Evolutionary conservation across 805 yeast species (phyloP).

Genomic region (Yarrowia sp.): DNA sequence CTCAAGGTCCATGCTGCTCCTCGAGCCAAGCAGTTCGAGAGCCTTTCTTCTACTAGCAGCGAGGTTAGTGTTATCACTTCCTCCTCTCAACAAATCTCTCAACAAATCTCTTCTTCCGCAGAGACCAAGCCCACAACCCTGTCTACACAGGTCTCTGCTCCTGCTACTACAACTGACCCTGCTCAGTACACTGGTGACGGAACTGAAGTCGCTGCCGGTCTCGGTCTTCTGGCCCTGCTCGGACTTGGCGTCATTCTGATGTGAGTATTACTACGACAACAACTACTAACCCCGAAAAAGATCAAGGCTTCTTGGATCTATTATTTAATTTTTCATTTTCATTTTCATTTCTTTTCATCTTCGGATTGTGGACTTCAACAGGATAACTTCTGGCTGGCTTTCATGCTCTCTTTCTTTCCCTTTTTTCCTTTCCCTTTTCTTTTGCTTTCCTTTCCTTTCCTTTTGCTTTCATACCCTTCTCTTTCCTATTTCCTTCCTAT

Average conservation of each 20-base stretch:
- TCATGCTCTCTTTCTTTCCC: no score
- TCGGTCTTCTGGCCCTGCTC: conserved; percentile 10
- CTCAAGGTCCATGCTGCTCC: conserved; percentile 51
- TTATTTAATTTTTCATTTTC: neutral
- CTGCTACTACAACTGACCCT: neutral
- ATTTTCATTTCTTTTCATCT: neutral
- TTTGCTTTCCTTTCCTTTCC: neutral
- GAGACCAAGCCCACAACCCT: neutral
- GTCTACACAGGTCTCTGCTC: neutral
- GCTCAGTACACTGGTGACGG: conserved; percentile 2
- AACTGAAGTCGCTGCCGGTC: neutral
- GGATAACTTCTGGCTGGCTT: no score
- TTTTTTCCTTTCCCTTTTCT: neutral
- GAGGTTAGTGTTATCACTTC: no score
- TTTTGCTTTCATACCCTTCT: neutral
- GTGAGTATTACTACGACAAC: conserved; percentile 1
- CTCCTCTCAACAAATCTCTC: no score
- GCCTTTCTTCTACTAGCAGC: conserved; percentile 45
- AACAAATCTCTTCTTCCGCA: neutral
- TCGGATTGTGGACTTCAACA: no score
- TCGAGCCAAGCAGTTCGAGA: conserved; percentile 64
- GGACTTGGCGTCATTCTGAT: conserved; percentile 1
- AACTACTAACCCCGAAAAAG: neutral
- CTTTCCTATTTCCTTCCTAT: no score
- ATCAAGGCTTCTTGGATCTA: neutral